Evolutionary conservation across 176 grass and related monocot species (phyloP).

Genomic region (Zea luxurians): DNA sequence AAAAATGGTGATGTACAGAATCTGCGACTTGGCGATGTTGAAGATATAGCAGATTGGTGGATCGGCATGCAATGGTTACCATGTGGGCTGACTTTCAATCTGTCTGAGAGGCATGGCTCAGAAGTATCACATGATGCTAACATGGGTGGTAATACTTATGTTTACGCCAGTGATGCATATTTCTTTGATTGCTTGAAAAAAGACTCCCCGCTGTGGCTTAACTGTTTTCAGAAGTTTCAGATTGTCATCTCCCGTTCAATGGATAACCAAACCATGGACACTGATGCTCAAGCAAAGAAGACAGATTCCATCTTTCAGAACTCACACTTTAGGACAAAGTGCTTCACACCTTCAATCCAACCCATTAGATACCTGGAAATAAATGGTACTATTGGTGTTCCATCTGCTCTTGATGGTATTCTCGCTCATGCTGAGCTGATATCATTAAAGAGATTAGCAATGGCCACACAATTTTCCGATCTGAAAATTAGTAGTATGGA

Average conservation of each 20-base stretch:
- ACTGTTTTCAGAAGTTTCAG: constrained; percentile 19
- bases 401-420: constrained; percentile 25
- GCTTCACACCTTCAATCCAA: background rate
- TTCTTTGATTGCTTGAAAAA: constrained; percentile 22
- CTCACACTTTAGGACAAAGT: background rate
- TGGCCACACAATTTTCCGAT: background rate
- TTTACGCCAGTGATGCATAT: constrained; percentile 13
- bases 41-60: constrained; percentile 8
- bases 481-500: constrained; percentile 17
- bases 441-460: constrained; percentile 15
- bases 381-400: background rate
- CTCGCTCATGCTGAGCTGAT: constrained; percentile 22
- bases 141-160: background rate
- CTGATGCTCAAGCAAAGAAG: background rate
- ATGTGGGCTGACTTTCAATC: constrained; percentile 11
- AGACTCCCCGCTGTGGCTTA: constrained; percentile 30
- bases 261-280: background rate
- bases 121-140: background rate
- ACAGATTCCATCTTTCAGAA: background rate
- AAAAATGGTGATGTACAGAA: background rate
- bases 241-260: constrained; percentile 23
- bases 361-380: constrained; percentile 11
- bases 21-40: background rate
- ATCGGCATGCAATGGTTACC: constrained; percentile 34
- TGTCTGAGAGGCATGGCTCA: background rate